phyloP scores from a whole-genome alignment of 2,329 filamentous ascomycete genomes.

The Geosmithia morbida region DNA sequence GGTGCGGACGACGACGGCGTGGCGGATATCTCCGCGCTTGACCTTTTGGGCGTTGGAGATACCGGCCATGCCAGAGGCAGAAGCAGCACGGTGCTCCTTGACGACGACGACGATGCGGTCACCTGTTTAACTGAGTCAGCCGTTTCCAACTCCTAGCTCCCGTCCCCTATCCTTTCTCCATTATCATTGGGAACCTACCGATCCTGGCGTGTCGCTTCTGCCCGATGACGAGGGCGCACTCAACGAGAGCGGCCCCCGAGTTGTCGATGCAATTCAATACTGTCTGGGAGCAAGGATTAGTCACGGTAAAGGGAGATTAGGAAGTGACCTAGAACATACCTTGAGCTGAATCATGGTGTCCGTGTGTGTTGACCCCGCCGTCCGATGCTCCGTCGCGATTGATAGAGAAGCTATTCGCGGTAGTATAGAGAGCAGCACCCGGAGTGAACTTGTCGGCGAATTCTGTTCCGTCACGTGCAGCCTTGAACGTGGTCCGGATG shows the following conservation, averaged over 20 bases:
- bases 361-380: neutral
- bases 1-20: conserved; percentile 89
- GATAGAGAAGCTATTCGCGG: neutral
- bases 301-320: neutral
- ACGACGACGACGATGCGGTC: conserved; percentile 96
- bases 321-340: conserved; percentile 23
- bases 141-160: neutral
- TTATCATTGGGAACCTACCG: conserved; percentile 41
- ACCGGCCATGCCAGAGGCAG: conserved; percentile 56
- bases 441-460: neutral
- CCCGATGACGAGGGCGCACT: conserved; percentile 85
- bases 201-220: conserved; percentile 83
- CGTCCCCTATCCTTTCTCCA: neutral
- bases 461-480: no score
- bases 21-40: conserved; percentile 87
- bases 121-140: conserved; percentile 35
- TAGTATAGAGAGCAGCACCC: neutral
- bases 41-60: conserved; percentile 76
- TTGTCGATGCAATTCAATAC: conserved; percentile 99
- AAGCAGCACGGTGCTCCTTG: conserved; percentile 81
- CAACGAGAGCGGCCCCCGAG: conserved; percentile 91
- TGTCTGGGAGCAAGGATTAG: conserved; percentile 39
- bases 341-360: conserved; percentile 84
- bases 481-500: no score
- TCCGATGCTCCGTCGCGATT: neutral